These are phyloP conservation scores for Miamiensis avidus DNA, from an alignment of 169 alveolate species.

Conservation along the genomic window DNA sequence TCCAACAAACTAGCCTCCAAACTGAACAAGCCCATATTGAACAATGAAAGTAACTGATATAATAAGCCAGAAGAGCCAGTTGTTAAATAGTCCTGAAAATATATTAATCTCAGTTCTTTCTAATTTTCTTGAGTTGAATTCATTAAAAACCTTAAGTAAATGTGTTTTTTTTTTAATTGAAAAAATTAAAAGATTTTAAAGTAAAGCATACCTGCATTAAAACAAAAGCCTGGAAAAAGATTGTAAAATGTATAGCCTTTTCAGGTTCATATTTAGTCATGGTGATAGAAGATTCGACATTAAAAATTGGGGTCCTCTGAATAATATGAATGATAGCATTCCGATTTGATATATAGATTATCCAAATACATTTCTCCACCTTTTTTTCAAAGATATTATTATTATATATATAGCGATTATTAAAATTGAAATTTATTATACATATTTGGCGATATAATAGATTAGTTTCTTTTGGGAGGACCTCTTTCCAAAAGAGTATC, in stretches of 20 bases:
- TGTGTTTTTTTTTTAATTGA: too few relatives aligned
- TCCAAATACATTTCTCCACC: slow-evolving; percentile 68
- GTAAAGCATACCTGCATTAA: slow-evolving; percentile 57
- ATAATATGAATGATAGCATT: slow-evolving; percentile 44
- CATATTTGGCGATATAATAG: slow-evolving; percentile 76
- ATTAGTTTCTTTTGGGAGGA: slow-evolving; percentile 71
- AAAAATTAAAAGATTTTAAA: too few relatives aligned
- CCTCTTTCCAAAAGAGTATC: slow-evolving; percentile 60
- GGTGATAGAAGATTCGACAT: slow-evolving; percentile 7
- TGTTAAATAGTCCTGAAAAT: slow-evolving; percentile 72
- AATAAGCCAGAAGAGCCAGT: slow-evolving; percentile 66
- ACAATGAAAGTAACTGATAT: slow-evolving; percentile 57
- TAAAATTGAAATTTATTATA: slow-evolving; percentile 43
- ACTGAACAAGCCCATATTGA: slow-evolving; percentile 65
- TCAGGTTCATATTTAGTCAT: slow-evolving; percentile 27
- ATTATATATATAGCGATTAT: slow-evolving; percentile 36
- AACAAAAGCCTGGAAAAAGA: slow-evolving; percentile 81
- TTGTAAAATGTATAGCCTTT: slow-evolving; percentile 67
- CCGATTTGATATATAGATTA: slow-evolving; percentile 50
- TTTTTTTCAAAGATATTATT: background rate
- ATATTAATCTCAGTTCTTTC: slow-evolving; percentile 70
- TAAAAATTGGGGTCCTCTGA: slow-evolving; percentile 43
- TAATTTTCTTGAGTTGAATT: slow-evolving; percentile 79
- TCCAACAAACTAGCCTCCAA: slow-evolving; percentile 70
- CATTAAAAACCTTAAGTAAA: slow-evolving; percentile 53